Evolutionary conservation across 73 alveolate species (phyloP), one percentile per base, ranked within the genome.

Genomic region (Blepharisma stoltei): DNA sequence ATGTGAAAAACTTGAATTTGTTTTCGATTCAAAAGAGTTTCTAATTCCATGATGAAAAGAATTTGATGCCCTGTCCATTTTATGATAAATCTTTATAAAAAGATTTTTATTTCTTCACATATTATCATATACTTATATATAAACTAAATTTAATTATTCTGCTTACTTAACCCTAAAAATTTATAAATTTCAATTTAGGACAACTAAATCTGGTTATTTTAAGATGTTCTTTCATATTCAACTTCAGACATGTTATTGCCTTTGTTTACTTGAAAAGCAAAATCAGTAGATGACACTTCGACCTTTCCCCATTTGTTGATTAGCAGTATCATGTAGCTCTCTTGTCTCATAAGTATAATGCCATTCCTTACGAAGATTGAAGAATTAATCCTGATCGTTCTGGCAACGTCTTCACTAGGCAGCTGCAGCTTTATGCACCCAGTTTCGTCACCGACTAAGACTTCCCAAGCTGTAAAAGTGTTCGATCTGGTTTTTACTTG

Each of bases 221-320:
- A 32, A 32, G 41, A 32, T 32, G 41, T 32, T 32, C 41, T 32
- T 32, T 32, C 41, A 32, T 52, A 52, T 20, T 52, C 66, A 4
- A 52, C 66, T 52, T 52, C 66, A 14, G 66, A 52, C 23, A 52
- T 52, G 23, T 52, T 52, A 52, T 52, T 52, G 66, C 66, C 66
- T 52, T 52, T 52, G n/a, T 52, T 52, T 52, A 52, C 66, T 14
- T 14, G n/a, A 20, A 52, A 52, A 52, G n/a, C 66, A 52, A 52
- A 52, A 52, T 52, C 23, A 52, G n/a, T 20, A 11, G n/a, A 11
- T 14, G 66, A 11, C 2, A 52, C 23, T 52, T 52, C 66, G 0
- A 52, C 23, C 23, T 52, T 52, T 20, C 66, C 66, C 66, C 66
- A 52, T 52, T 52, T 20, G 23, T 52, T 52, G n/a, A 20, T 52